These are phyloP conservation scores for Fusarium sterilihyphosum DNA, from an alignment of 2,329 filamentous ascomycete genomes.

Conservation along the genomic window DNA sequence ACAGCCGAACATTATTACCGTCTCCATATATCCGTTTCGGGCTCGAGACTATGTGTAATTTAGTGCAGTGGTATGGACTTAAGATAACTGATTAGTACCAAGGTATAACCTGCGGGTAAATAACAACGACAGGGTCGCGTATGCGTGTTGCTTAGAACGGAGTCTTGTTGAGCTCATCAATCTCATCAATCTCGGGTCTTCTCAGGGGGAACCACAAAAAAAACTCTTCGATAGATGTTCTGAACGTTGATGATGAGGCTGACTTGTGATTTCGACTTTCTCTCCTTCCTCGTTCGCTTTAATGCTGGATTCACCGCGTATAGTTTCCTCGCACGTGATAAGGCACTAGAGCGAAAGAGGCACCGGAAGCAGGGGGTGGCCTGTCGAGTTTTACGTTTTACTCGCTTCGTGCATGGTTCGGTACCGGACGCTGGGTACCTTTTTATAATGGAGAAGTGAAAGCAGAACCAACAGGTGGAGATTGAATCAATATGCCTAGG, in stretches of 20 bases:
- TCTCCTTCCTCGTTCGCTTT: constrained; percentile 33
- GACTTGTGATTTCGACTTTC: background rate
- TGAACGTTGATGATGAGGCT: constrained; percentile 4
- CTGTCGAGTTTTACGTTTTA: constrained; percentile 35
- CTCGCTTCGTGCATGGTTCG: constrained; percentile 31
- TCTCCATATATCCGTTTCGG: constrained; percentile 31
- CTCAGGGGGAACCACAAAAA: constrained; percentile 35
- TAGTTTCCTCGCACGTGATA: constrained; percentile 35
- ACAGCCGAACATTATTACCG: constrained; percentile 12
- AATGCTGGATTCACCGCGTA: constrained; percentile 16
- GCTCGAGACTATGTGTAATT: constrained; percentile 25
- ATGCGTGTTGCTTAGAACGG: constrained; percentile 20
- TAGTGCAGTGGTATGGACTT: constrained; percentile 5
- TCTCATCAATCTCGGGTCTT: constrained; percentile 31
- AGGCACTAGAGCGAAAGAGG: constrained; percentile 22
- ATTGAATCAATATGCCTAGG: constrained; percentile 4
- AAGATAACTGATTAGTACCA: constrained; percentile 25
- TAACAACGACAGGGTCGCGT: constrained; percentile 24
- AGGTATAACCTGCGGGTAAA: constrained; percentile 15
- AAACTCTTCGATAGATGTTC: background rate
- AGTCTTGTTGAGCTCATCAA: constrained; percentile 9
- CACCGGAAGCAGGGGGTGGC: constrained; percentile 13
- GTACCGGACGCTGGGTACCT: constrained; percentile 35
- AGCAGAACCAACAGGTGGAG: constrained; percentile 8
- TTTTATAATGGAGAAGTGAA: constrained; percentile 20